A percentile compares a stretch with the other conserved stretches of the same genome.
These are phyloP conservation scores for Effrenium voratum DNA, from an alignment of 73 alveolate species.

Conservation along the genomic window DNA sequence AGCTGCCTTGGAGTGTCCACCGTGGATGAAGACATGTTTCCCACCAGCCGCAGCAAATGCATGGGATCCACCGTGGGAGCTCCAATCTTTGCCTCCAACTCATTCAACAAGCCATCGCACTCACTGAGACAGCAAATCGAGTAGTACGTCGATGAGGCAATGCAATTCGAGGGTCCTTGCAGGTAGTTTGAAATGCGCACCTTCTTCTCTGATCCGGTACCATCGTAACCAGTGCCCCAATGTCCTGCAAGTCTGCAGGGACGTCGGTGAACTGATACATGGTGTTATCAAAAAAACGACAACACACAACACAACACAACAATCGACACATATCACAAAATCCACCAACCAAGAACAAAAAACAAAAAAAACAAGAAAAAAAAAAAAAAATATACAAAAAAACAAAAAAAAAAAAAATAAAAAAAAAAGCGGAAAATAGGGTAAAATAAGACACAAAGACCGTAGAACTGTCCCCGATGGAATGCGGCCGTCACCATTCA, in stretches of 20 bases:
- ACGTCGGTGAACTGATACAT: conserved; percentile 68
- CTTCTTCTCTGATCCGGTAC: neutral
- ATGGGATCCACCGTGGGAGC: conserved; percentile 41
- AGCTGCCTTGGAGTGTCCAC: conserved; percentile 54
- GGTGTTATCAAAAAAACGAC: neutral
- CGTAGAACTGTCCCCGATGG: conserved; percentile 22
- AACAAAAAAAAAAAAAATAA: too few species aligned
- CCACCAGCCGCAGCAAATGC: conserved; percentile 41
- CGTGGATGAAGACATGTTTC: conserved; percentile 49
- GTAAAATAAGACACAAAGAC: too few species aligned
- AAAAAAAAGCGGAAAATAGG: too few species aligned
- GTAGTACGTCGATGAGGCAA: conserved; percentile 55
- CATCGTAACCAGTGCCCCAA: conserved; percentile 73
- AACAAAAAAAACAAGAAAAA: too few species aligned
- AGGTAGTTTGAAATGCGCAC: conserved; percentile 61
- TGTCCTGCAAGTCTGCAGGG: neutral
- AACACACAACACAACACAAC: too few species aligned
- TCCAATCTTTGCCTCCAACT: conserved; percentile 30
- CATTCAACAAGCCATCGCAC: conserved; percentile 73
- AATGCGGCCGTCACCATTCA: conserved; percentile 40
- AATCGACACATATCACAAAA: too few species aligned
- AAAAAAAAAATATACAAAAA: too few species aligned
- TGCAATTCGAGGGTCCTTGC: conserved; percentile 68
- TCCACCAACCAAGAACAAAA: too few species aligned
- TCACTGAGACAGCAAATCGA: conserved; percentile 75